Evolutionary conservation across 2,329 filamentous ascomycete genomes (phyloP).

Genomic region (Aspergillus ustus): DNA sequence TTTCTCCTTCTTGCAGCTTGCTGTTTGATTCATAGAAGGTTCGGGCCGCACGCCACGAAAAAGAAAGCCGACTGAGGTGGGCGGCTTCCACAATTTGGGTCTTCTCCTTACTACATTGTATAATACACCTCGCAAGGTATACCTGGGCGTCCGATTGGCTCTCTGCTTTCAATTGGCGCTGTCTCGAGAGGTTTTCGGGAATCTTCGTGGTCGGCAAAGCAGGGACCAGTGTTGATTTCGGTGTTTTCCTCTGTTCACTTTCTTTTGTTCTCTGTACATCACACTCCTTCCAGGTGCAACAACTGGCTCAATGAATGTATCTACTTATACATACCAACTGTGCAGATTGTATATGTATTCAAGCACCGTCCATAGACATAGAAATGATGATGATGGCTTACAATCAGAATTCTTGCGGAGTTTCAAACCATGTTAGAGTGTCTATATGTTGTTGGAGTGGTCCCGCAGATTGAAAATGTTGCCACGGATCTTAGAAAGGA

Average conservation of each 20-base stretch:
- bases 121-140: conserved; percentile 3
- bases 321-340: not conserved
- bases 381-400: conserved; percentile 9
- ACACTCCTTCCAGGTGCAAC: not conserved
- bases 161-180: not conserved
- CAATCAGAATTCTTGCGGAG: not conserved
- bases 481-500: not conserved
- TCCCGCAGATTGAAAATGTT: too few relatives aligned
- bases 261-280: conserved; percentile 2
- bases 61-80: conserved; percentile 16
- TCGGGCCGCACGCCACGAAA: not conserved
- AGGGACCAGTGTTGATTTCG: conserved; percentile 21
- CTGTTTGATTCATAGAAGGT: not conserved
- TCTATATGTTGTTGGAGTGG: not conserved
- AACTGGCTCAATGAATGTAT: conserved; percentile 4
- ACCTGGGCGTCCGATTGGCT: not conserved
- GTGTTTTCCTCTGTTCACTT: conserved; percentile 16
- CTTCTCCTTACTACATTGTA: conserved; percentile 25
- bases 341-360: conserved; percentile 9
- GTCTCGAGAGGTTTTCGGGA: not conserved
- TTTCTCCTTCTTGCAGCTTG: conserved; percentile 16
- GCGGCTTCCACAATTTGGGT: conserved; percentile 10
- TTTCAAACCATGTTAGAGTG: not conserved
- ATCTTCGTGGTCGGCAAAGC: not conserved
- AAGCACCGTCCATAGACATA: conserved; percentile 1